Conservation (phyloP, 495 filamentous ascomycete genomes). For the Tuber magnatum region DNA sequence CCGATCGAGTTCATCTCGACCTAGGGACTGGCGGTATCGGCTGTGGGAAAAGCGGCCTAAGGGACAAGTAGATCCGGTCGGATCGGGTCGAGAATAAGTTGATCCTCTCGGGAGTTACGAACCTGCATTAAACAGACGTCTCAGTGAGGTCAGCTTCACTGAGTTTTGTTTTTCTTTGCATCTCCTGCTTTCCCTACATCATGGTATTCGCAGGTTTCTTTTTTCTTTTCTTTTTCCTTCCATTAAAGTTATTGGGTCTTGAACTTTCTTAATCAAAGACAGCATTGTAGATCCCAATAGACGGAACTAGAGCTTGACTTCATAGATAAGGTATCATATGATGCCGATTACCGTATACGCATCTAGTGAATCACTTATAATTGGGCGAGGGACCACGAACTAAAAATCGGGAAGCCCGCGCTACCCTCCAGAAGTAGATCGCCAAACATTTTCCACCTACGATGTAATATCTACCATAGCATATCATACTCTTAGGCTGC, state of each 20-base stretch:
- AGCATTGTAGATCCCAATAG: neutral
- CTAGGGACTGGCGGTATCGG: neutral
- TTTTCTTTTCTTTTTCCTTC: neutral
- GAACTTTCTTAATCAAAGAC: neutral
- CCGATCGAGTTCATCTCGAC: neutral
- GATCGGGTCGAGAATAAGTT: neutral
- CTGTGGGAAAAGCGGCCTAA: neutral
- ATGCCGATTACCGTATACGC: neutral
- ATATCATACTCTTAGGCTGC: neutral
- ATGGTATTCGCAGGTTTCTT: neutral
- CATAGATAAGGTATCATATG: no score
- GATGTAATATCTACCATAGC: neutral
- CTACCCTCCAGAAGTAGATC: neutral
- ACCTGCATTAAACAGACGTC: neutral
- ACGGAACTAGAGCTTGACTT: neutral
- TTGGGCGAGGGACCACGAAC: neutral
- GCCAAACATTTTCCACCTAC: neutral
- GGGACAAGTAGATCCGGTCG: neutral
- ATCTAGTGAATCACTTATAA: neutral
- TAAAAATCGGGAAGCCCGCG: neutral
- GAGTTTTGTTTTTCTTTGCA: neutral
- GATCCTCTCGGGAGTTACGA: neutral
- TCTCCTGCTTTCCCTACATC: neutral
- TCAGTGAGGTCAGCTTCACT: neutral
- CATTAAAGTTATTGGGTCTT: neutral